Evolutionary conservation across 2,329 filamentous ascomycete species (phyloP), one percentile per base, ranked within the genome.

Genomic region (Mariannaea sp.): DNA sequence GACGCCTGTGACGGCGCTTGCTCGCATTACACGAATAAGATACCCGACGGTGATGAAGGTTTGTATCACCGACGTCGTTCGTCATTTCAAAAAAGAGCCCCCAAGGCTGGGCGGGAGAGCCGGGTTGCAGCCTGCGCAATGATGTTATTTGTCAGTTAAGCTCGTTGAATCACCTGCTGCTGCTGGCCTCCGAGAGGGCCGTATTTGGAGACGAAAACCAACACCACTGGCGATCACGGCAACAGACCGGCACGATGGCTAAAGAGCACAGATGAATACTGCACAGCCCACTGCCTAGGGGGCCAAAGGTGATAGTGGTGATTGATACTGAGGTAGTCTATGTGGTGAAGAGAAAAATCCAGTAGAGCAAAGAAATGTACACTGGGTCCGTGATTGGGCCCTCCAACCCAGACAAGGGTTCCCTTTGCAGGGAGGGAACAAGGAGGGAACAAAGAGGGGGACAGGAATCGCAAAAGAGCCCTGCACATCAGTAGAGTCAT

Each of bases 401-500:
- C 40, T 33, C 20, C 20, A n/a, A 29, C 26, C 16, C n/a, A 24
- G 7, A 16, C 35, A 26, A 12, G 36, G 36, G 19, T 39, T 22
- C 36, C 26, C 9, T 20, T 9, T 17, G 26, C 27, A 45, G 16
- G 40, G 40, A 26, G 38, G n/a, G n/a, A n/a, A n/a, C n/a, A 20
- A 19, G 38, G 19, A 38, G 20, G 12, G 20, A 20, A n/a, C 9
- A 20, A 10, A 42, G 38, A 39, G 47, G 22, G 38, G 43, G 44
- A 22, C 35, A 29, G 29, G 20, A 40, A 45, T 44, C 35, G 45
- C 50, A 27, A 44, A 47, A 33, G 26, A 38, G 16, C 45, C 33
- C 33, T 13, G 32, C 41, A 42, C 36, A 41, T 14, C 35, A 46
- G 42, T 39, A 27, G 40, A 24, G 50, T 29, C 51, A 43, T 24